phyloP scores from a whole-genome alignment of 1,284 basidiomycete species.

The Cutaneotrichosporon cavernicola region DNA sequence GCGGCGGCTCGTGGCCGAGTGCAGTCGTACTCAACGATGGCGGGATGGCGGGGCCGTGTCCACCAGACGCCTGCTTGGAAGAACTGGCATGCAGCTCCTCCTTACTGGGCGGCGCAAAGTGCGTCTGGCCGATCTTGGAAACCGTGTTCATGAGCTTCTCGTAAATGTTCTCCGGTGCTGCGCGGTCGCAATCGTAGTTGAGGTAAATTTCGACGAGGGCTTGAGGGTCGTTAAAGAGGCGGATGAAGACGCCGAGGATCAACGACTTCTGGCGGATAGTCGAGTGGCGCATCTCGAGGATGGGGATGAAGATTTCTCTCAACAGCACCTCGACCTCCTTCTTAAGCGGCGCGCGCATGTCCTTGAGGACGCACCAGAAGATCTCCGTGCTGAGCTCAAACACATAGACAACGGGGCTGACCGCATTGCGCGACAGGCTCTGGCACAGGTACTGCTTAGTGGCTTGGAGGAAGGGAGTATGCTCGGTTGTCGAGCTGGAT shows the following conservation, averaged over 20 bases:
- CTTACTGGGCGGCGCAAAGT: conserved; percentile 59
- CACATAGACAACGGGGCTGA: conserved; percentile 91
- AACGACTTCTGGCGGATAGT: conserved; percentile 92
- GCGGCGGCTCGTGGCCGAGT: conserved; percentile 55
- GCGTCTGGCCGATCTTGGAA: conserved; percentile 79
- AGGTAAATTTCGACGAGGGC: conserved; percentile 95
- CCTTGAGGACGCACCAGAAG: conserved; percentile 92
- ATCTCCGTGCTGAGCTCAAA: conserved; percentile 99
- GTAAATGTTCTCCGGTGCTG: conserved; percentile 91
- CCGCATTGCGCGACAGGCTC: conserved; percentile 89
- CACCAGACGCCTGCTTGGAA: conserved; percentile 42
- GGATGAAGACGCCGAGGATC: conserved; percentile 78
- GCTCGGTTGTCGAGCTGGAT: conserved; percentile 79
- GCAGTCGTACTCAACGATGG: conserved; percentile 68
- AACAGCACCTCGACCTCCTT: conserved; percentile 99
- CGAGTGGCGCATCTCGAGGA: conserved; percentile 96
- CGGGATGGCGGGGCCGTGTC: conserved; percentile 55
- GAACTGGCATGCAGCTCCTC: conserved; percentile 42
- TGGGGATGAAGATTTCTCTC: conserved; percentile 98
- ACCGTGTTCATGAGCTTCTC: conserved; percentile 93
- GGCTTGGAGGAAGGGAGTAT: conserved; percentile 83
- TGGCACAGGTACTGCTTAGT: conserved; percentile 94
- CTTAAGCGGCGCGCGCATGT: conserved; percentile 96
- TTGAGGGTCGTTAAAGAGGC: conserved; percentile 89
- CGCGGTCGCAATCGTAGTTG: conserved; percentile 95